phyloP scores from a whole-genome alignment of 1,139 yeast genomes.

The Magnusiomyces ingens region DNA sequence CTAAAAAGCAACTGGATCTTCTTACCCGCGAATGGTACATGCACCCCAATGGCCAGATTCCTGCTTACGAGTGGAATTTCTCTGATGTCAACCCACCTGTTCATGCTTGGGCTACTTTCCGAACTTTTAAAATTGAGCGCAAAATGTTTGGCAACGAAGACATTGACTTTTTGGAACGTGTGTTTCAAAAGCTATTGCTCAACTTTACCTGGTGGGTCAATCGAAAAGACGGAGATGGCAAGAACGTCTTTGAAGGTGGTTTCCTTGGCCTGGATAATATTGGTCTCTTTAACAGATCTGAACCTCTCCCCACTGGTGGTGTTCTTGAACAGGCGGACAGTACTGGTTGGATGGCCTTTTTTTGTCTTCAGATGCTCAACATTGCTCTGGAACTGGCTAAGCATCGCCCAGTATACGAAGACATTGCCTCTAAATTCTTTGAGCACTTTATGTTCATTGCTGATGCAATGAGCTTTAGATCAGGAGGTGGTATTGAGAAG shows the following conservation, averaged over 20 bases:
- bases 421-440: slow-evolving; percentile 90
- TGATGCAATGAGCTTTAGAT: slow-evolving; percentile 83
- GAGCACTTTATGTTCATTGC: slow-evolving; percentile 91
- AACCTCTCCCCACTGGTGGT: slow-evolving; percentile 93
- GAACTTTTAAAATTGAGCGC: slow-evolving; percentile 85
- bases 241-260: slow-evolving; percentile 92
- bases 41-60: slow-evolving; percentile 99
- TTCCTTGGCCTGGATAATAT: slow-evolving; percentile 91
- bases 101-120: slow-evolving; percentile 93
- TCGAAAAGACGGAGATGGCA: slow-evolving; percentile 82
- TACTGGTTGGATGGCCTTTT: slow-evolving; percentile 98
- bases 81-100: slow-evolving; percentile 96
- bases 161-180: slow-evolving; percentile 78
- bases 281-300: slow-evolving; percentile 90
- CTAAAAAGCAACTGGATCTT: slow-evolving; percentile 81
- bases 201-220: slow-evolving; percentile 99
- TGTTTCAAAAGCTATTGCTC: slow-evolving; percentile 80
- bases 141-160: slow-evolving; percentile 81
- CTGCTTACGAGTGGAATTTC: slow-evolving; percentile 97
- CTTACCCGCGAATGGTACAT: slow-evolving; percentile 94
- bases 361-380: slow-evolving; percentile 83
- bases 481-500: slow-evolving; percentile 45
- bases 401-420: slow-evolving; percentile 82
- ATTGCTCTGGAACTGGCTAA: slow-evolving; percentile 89
- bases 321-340: slow-evolving; percentile 91